These are phyloP conservation scores for Agroathelia rolfsii DNA, from an alignment of 1,284 basidiomycete genomes.

Conservation along the genomic window DNA sequence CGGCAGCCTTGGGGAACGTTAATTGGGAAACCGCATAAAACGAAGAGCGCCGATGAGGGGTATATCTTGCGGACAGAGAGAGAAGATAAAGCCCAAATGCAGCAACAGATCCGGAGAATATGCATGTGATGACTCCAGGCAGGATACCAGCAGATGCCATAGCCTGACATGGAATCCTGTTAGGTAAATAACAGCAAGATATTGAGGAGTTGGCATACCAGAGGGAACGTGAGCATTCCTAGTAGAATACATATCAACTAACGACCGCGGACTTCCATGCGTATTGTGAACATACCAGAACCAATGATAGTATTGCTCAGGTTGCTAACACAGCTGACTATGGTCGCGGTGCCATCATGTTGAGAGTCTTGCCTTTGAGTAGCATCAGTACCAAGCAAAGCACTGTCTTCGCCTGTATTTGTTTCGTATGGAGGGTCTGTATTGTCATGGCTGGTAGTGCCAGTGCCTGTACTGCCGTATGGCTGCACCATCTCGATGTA, in stretches of 20 bases:
- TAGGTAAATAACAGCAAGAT: slow-evolving; percentile 3
- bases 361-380: no score
- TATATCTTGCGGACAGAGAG: slow-evolving; percentile 75
- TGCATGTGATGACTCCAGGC: slow-evolving; percentile 81
- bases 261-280: no score
- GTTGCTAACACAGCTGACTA: slow-evolving; percentile 65
- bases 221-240: slow-evolving; percentile 80
- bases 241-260: slow-evolving; percentile 7
- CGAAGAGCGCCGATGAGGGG: slow-evolving; percentile 68
- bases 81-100: slow-evolving; percentile 88
- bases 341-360: slow-evolving; percentile 61
- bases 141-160: slow-evolving; percentile 81
- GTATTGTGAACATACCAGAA: slow-evolving; percentile 61
- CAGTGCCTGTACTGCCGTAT: no score
- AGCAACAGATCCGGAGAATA: slow-evolving; percentile 76
- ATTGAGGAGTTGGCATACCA: slow-evolving; percentile 40
- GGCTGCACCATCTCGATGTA: no score
- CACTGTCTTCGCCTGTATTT: no score
- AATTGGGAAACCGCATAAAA: slow-evolving; percentile 83
- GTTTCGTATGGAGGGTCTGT: no score
- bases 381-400: no score
- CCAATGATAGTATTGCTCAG: slow-evolving; percentile 84
- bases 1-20: slow-evolving; percentile 76
- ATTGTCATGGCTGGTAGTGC: no score
- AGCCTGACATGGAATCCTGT: slow-evolving; percentile 45